A percentile compares a stretch with the other conserved stretches of the same genome.
These are phyloP conservation scores for Acacia acuminata DNA, from an alignment of 306 rosid species.

Conservation along the genomic window DNA sequence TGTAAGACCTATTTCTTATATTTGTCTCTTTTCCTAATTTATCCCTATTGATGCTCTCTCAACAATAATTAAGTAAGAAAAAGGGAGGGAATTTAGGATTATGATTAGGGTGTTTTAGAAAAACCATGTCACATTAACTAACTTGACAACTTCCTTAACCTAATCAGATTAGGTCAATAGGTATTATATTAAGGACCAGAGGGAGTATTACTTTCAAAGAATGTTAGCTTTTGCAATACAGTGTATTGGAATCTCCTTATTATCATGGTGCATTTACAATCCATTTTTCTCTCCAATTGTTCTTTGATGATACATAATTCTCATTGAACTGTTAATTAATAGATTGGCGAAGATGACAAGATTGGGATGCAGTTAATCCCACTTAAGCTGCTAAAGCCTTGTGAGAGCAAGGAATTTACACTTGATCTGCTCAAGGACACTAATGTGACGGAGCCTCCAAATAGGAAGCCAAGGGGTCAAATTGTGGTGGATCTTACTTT, in stretches of 20 bases:
- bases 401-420: slow-evolving; percentile 56
- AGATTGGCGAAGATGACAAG: slow-evolving; percentile 86
- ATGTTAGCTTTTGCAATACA: not conserved
- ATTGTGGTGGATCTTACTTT: slow-evolving; percentile 69
- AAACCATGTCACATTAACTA: no score
- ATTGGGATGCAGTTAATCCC: slow-evolving; percentile 92
- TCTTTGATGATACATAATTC: not conserved
- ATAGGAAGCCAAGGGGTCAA: slow-evolving; percentile 69
- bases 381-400: slow-evolving; percentile 61
- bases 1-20: no score
- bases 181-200: no score
- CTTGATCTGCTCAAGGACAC: slow-evolving; percentile 83
- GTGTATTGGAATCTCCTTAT: not conserved
- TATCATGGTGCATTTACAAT: not conserved
- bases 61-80: no score
- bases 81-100: no score
- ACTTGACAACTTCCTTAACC: no score
- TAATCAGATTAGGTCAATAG: no score
- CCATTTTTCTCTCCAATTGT: not conserved
- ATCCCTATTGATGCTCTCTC: no score
- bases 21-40: no score
- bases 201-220: not conserved
- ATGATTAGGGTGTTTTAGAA: no score
- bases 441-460: slow-evolving; percentile 56
- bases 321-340: slow-evolving; percentile 23